Conservation (phyloP, 2,329 filamentous ascomycete genomes). For the Cladophialophora yegresii region DNA sequence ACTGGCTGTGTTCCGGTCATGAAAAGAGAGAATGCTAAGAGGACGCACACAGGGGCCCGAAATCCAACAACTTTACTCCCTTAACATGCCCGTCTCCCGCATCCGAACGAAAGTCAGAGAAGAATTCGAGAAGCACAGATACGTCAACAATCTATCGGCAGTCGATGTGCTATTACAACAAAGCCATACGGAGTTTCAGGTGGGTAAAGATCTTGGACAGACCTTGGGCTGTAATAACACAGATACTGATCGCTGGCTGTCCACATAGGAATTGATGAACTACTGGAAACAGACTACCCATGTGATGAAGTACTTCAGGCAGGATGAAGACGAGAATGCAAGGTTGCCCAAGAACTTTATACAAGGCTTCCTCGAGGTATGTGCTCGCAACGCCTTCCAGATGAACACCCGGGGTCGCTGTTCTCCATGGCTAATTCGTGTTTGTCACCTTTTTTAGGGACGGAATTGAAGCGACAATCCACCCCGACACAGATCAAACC, state of each 20-base stretch:
- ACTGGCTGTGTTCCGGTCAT: not conserved
- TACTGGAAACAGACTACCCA: constrained; percentile 98
- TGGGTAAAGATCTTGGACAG: constrained; percentile 45
- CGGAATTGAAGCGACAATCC: constrained; percentile 24
- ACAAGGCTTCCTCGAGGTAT: constrained; percentile 88
- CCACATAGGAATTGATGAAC: constrained; percentile 88
- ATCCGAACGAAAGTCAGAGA: constrained; percentile 93
- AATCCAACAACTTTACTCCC: constrained; percentile 94
- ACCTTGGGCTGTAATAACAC: not conserved
- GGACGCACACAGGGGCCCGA: constrained; percentile 72
- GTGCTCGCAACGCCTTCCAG: constrained; percentile 39
- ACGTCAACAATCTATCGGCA: constrained; percentile 81
- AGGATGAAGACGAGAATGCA: constrained; percentile 75
- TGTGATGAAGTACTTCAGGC: constrained; percentile 94
- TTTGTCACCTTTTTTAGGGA: constrained; percentile 13
- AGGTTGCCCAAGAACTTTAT: constrained; percentile 88
- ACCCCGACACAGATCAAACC: constrained; percentile 3
- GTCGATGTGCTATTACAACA: constrained; percentile 89
- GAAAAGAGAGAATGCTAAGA: constrained; percentile 11
- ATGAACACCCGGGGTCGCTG: not conserved
- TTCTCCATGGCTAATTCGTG: not conserved
- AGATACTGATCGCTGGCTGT: constrained; percentile 10
- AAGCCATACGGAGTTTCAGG: constrained; percentile 93
- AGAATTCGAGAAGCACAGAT: constrained; percentile 95
- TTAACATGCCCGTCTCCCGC: constrained; percentile 81